Evolutionary conservation across 805 yeast genomes (phyloP), one percentile per base, ranked within the genome.

Genomic region (Grigorovia humatica): DNA sequence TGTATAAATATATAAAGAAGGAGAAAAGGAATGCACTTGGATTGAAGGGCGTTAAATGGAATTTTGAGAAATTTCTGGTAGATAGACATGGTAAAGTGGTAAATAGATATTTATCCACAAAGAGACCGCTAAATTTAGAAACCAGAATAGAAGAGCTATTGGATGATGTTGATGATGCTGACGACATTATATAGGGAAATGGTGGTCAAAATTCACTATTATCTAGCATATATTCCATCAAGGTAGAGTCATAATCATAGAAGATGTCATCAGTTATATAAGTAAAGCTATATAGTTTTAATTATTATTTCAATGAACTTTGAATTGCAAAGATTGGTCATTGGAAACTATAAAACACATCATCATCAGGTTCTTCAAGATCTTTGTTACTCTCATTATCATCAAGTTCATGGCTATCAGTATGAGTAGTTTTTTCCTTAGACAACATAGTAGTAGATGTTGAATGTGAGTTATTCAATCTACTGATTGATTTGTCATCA

Each of bases 21-120:
- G 67, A 79, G 77, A 76, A 79, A 76, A 57, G 74, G 11, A 82
- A 81, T 8, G 49, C 71, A 38, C 71, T 85, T 19, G 91, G 95
- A 15, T 78, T 88, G 70, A 79, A 71, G 55, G 86, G 86, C 43
- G 78, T 85, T 57, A 77, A 80, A 63, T 85, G 95, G 95, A 85
- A 85, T 69, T 85, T 85, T 62, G 91, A 85, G 61, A 85, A 85
- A 70, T 82, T 83, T 61, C 53, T 83, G 48, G 64, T 82, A 38
- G 78, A 77, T 63, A 71, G 72, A 51, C 54, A 74, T 2, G 88
- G 88, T 29, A 57, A 69, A 0, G 88, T 83, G 38, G 71, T 71
- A 44, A 71, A 69, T 52, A 78, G 96, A 59, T 82, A 74, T 70
- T 76, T 83, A n/a, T 81, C 95, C 9, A 67, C 80, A 50, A 80